Conservation (phyloP, 352 stramenopile species). For the Phytopythium aichiense region DNA sequence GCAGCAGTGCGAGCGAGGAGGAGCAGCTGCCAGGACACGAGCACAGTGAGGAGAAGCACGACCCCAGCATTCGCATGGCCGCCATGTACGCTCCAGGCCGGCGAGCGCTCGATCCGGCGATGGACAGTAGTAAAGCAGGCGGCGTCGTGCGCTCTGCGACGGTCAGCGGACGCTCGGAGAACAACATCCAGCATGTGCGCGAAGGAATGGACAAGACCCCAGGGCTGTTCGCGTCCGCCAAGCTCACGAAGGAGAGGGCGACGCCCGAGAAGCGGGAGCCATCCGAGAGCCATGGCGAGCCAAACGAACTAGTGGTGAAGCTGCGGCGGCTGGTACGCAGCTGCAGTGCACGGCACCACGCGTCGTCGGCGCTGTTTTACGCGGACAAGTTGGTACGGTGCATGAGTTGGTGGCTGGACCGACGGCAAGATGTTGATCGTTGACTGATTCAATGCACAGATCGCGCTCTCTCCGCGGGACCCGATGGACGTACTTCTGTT, state of each 20-base stretch:
- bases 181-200: background rate
- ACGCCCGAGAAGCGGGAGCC: background rate
- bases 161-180: background rate
- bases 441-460: background rate
- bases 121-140: background rate
- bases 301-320: slow-evolving; percentile 15
- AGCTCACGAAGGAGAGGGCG: background rate
- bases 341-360: slow-evolving; percentile 51
- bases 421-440: background rate
- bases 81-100: background rate
- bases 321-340: slow-evolving; percentile 40
- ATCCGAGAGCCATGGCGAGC: background rate
- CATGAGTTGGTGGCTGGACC: background rate
- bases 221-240: background rate
- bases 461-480: slow-evolving; percentile 7
- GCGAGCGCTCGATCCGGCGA: background rate
- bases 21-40: background rate
- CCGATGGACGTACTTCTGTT: slow-evolving; percentile 68
- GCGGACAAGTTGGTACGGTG: slow-evolving; percentile 64
- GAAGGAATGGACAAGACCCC: background rate
- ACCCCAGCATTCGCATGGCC: background rate
- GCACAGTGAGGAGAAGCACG: slow-evolving; percentile 10
- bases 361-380: slow-evolving; percentile 64
- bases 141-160: background rate
- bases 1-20: slow-evolving; percentile 5